Evolutionary conservation across 2,329 filamentous ascomycete species (phyloP), one percentile per base, ranked within the genome.

Genomic region (Claviceps digitariae): DNA sequence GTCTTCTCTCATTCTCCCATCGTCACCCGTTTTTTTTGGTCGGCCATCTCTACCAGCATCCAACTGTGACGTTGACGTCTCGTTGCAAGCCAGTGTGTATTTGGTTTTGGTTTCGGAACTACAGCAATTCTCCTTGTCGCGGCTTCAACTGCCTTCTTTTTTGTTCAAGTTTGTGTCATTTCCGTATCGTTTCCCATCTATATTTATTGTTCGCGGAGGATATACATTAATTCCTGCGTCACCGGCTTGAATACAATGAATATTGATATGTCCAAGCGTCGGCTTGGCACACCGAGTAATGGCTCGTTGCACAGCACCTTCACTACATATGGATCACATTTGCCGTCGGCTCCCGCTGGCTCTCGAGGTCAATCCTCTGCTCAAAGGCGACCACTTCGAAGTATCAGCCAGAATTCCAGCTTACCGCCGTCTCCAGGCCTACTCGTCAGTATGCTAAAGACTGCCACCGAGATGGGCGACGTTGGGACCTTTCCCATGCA

Each of bases 391-490:
- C 71, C 74, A 4, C 65, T 75, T 34, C 69, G 70, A 54, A 70
- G 67, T 58, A 66, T 74, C 54, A 69, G 71, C 50, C 70, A 74
- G 53, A 73, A 73, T 53, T 61, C 66, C 31, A 62, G 63, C 29
- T 65, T 75, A 50, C 68, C 75, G 15, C 69, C 66, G 47, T 76
- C 70, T 1, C 76, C 78, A 0, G 77, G 74, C 5, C 76, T 76
- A 2, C 66, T 83, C n/a, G 75, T 81, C 58, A 76, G 78, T 63
- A 83, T 84, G 81, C 69, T 84, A 55, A 83, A 78, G 66, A 83
- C 76, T 3, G 82, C 78, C 1, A 83, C 80, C 1, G 81, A 84
- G 61, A 82, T 79, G 9, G 80, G 81, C n/a, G 79, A 84, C 58
- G 80, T 82, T 58, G 79, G 79, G 4, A 66, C 77, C 50, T 83